Base-by-base conservation (phyloP, 345 rosid genomes). In the Acer yangbiense region DNA sequence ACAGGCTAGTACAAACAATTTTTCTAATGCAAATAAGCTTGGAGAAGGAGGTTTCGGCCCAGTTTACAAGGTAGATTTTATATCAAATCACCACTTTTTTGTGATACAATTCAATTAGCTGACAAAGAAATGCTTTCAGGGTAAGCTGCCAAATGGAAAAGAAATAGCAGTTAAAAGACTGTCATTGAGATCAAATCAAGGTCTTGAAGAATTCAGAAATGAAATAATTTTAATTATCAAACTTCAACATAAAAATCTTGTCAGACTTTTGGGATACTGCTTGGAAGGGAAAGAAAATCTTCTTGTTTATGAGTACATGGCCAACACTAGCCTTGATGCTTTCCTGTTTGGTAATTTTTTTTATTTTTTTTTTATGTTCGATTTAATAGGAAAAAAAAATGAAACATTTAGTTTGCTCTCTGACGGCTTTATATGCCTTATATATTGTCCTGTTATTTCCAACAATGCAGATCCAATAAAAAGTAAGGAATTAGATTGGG, bases 21-120 rank as follows among this genome's bases (percentile, higher is more conserved):
- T 89, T 81, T 85, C 86, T 1, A 27, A 43, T 63, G 79, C 16
- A 3, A 89, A 89, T 54, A 89, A 84, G 79, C 85, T 89, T 63
- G 90, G 89, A 50, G 82, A 89, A 85, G 88, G 92, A 1, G 90
- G 92, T 27, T 87, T 87, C 57, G 92, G 92, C 29, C 87, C 85
- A 0, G 92, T 89, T 69, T 87, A 86, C 75, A 81, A 79, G 89
- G 90, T 87, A 35, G 39, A 35, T 35, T 35, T 35, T 4, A 4
- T 35, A 35, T 35, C 39, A 35, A 4, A 35, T 35, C 6, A 35
- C 6, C 39, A 35, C 39, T 35, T 35, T 35, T 44, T 48, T 69
- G 12, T 4, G 39, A 4, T 35, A 0, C 6, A 35, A 35, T 35
- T 35, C 39, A 35, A 35, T 8, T 39, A 35, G 39, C 35, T 35